Conservation (phyloP, 2,329 filamentous ascomycete genomes). For the Bipolaris gigantea region DNA sequence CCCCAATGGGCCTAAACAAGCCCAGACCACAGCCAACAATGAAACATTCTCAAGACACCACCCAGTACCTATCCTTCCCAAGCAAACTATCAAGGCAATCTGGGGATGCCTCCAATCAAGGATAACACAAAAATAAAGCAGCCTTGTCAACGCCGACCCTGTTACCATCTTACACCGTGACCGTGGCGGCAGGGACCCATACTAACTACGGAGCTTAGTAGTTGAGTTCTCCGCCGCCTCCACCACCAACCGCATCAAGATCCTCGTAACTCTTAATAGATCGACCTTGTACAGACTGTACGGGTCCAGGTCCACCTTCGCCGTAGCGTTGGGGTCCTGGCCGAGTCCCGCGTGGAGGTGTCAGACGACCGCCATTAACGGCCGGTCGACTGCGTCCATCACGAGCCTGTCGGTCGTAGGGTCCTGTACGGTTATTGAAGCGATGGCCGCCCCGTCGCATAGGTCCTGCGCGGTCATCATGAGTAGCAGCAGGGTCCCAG, state of each 20-base stretch:
- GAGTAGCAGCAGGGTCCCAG: constrained; percentile 57
- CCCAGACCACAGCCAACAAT: background rate
- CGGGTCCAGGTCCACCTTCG: constrained; percentile 76
- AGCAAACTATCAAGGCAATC: constrained; percentile 8
- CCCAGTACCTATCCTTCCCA: constrained; percentile 3
- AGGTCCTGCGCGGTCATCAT: constrained; percentile 47
- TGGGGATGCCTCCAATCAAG: constrained; percentile 17
- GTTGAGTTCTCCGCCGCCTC: constrained; percentile 80
- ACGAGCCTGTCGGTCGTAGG: constrained; percentile 46
- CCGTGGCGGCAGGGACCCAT: constrained; percentile 3
- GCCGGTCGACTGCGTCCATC: constrained; percentile 51
- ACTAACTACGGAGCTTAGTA: constrained; percentile 59
- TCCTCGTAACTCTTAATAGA: constrained; percentile 98
- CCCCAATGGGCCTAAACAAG: background rate
- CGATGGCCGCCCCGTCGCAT: constrained; percentile 47
- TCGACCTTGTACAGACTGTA: constrained; percentile 88
- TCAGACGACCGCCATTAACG: constrained; percentile 53
- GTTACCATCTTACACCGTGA: constrained; percentile 15
- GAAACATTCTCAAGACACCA: constrained; percentile 9
- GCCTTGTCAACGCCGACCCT: constrained; percentile 20
- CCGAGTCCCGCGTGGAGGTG: constrained; percentile 53
- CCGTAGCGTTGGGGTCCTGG: constrained; percentile 67
- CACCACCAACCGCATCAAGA: constrained; percentile 70
- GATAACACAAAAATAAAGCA: constrained; percentile 11
- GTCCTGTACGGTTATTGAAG: constrained; percentile 45